A percentile compares a stretch with the other conserved stretches of the same genome.
Evolutionary conservation across 1,139 yeast genomes (phyloP).

Genomic region (Torulaspora pretoriensis): DNA sequence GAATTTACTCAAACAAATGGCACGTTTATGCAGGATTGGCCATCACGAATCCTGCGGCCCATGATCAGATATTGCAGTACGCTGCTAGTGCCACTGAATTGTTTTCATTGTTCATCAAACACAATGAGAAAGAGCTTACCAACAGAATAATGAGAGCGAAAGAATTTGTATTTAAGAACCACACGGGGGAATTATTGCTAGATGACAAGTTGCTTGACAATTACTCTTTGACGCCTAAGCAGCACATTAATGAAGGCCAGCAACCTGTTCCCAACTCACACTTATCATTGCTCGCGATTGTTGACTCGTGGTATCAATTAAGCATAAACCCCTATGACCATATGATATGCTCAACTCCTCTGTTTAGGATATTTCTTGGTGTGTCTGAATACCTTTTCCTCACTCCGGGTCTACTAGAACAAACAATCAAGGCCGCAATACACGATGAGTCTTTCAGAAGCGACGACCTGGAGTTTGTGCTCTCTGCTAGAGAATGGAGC

Average conservation of each 20-base stretch:
- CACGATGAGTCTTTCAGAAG: slow-evolving; percentile 65
- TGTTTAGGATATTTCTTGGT: slow-evolving; percentile 86
- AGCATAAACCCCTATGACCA: slow-evolving; percentile 93
- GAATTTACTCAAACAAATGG: slow-evolving; percentile 93
- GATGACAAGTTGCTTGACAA: slow-evolving; percentile 78
- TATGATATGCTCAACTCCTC: slow-evolving; percentile 92
- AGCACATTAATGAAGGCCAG: slow-evolving; percentile 40
- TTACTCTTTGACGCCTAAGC: slow-evolving; percentile 55
- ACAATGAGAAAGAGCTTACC: slow-evolving; percentile 53
- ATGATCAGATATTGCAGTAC: slow-evolving; percentile 83
- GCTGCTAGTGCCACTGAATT: slow-evolving; percentile 80
- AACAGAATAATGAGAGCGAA: slow-evolving; percentile 63
- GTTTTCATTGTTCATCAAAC: slow-evolving; percentile 76
- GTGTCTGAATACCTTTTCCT: slow-evolving; percentile 90
- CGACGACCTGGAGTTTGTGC: slow-evolving; percentile 82
- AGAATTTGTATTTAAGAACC: slow-evolving; percentile 67
- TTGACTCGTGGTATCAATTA: slow-evolving; percentile 85
- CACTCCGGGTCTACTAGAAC: slow-evolving; percentile 74
- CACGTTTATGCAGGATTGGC: slow-evolving; percentile 98
- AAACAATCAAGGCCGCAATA: slow-evolving; percentile 69
- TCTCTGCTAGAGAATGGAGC: slow-evolving; percentile 84
- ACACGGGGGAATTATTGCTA: slow-evolving; percentile 45
- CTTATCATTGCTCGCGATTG: slow-evolving; percentile 79
- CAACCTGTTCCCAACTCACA: slow-evolving; percentile 76
- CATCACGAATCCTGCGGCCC: slow-evolving; percentile 92